Evolutionary conservation across 2,329 filamentous ascomycete species (phyloP).

Genomic region (Sporothrix brunneoviolacea): DNA sequence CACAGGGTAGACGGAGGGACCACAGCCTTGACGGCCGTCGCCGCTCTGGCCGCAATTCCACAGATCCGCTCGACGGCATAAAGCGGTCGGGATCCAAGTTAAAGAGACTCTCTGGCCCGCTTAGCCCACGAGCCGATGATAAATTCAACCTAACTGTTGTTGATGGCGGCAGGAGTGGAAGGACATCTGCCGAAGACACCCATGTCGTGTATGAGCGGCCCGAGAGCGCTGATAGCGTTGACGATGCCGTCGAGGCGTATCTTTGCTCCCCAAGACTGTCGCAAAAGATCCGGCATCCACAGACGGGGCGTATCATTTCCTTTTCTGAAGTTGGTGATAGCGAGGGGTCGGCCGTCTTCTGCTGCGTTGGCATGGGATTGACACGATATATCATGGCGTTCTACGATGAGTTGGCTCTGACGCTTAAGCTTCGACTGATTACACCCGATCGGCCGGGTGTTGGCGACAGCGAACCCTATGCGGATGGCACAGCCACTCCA

Average conservation of each 20-base stretch:
- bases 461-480: conserved; percentile 81
- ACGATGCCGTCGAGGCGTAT: conserved; percentile 80
- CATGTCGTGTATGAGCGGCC: conserved; percentile 61
- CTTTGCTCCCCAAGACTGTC: conserved; percentile 76
- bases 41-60: conserved; percentile 42
- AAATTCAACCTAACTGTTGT: conserved; percentile 15
- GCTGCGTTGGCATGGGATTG: conserved; percentile 95
- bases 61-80: conserved; percentile 39
- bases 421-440: conserved; percentile 81
- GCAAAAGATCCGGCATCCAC: conserved; percentile 79
- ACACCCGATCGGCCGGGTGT: conserved; percentile 92
- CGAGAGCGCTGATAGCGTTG: conserved; percentile 76
- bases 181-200: conserved; percentile 14
- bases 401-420: conserved; percentile 89
- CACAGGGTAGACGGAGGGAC: conserved; percentile 51
- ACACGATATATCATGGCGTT: conserved; percentile 95
- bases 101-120: conserved; percentile 49
- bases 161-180: conserved; percentile 29
- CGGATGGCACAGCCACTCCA: conserved; percentile 75
- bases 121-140: conserved; percentile 39
- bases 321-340: conserved; percentile 96
- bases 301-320: conserved; percentile 80
- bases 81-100: conserved; percentile 54
- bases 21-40: conserved; percentile 41
- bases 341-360: conserved; percentile 85